A percentile compares a stretch with the other conserved stretches of the same genome.
These are phyloP conservation scores for Grigorovia jiainica DNA, from an alignment of 805 yeast species.

Conservation along the genomic window DNA sequence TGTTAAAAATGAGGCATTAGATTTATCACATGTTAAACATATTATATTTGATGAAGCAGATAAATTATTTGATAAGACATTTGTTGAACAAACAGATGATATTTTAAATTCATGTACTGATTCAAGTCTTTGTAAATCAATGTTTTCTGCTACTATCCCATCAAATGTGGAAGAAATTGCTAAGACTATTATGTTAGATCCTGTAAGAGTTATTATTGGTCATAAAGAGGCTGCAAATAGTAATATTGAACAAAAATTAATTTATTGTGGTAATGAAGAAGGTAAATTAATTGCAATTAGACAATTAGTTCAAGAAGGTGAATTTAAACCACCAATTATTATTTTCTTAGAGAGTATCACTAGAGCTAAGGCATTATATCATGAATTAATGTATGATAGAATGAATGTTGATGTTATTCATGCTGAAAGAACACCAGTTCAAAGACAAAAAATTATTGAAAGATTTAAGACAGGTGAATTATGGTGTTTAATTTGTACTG, in stretches of 20 bases:
- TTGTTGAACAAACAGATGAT: conserved; percentile 84
- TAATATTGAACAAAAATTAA: conserved; percentile 71
- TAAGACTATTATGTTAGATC: conserved; percentile 69
- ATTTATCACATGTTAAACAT: conserved; percentile 57
- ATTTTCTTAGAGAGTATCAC: conserved; percentile 86
- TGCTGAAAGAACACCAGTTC: conserved; percentile 83
- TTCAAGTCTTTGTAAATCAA: conserved; percentile 51
- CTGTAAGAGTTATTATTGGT: conserved; percentile 81
- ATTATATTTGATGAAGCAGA: conserved; percentile 94
- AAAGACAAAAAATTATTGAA: conserved; percentile 77
- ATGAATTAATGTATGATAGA: conserved; percentile 85
- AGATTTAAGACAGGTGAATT: conserved; percentile 81
- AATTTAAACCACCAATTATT: conserved; percentile 84
- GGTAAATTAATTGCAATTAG: conserved; percentile 91
- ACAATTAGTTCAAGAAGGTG: conserved; percentile 75
- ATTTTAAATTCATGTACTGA: conserved; percentile 41
- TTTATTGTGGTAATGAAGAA: conserved; percentile 86
- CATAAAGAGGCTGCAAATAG: conserved; percentile 88
- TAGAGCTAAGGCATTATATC: conserved; percentile 91
- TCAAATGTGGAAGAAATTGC: conserved; percentile 88
- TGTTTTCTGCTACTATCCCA: conserved; percentile 94
- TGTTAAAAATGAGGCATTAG: conserved; percentile 50
- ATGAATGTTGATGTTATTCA: conserved; percentile 92
- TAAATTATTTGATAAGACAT: conserved; percentile 76
- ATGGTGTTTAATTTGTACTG: conserved; percentile 96